These are phyloP conservation scores for Plasmodium inui DNA, from an alignment of 169 alveolate genomes.

Conservation along the genomic window DNA sequence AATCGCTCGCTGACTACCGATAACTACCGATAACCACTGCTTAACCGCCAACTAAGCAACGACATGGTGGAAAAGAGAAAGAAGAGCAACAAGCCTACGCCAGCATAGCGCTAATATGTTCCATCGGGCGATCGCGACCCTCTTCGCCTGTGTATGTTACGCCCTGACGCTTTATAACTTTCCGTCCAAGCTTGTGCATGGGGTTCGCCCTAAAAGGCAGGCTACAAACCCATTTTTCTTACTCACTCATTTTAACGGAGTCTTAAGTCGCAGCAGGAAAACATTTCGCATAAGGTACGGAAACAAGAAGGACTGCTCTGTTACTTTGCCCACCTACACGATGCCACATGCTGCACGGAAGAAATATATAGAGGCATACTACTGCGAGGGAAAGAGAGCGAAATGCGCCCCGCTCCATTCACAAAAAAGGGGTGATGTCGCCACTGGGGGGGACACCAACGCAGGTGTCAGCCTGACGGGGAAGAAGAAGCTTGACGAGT, in stretches of 20 bases:
- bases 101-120: constrained; percentile 55
- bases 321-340: background rate
- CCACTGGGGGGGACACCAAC: background rate
- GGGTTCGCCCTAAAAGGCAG: background rate
- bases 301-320: background rate
- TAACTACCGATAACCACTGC: background rate
- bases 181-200: constrained; percentile 6
- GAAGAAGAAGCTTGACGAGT: background rate
- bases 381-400: background rate
- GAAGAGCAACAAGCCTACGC: background rate
- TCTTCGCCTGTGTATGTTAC: constrained; percentile 32
- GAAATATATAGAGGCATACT: background rate
- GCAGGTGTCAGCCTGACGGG: background rate
- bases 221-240: background rate
- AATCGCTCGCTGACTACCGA: background rate
- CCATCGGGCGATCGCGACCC: constrained; percentile 5
- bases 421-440: background rate
- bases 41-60: background rate
- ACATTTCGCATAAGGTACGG: background rate
- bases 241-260: background rate
- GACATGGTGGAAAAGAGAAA: constrained; percentile 18
- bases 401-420: background rate
- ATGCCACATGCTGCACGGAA: background rate
- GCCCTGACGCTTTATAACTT: constrained; percentile 13
- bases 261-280: background rate